A percentile compares a stretch with the other conserved stretches of the same genome.
Conservation (phyloP, 140 eudicot species). For the Anethum foeniculum region DNA sequence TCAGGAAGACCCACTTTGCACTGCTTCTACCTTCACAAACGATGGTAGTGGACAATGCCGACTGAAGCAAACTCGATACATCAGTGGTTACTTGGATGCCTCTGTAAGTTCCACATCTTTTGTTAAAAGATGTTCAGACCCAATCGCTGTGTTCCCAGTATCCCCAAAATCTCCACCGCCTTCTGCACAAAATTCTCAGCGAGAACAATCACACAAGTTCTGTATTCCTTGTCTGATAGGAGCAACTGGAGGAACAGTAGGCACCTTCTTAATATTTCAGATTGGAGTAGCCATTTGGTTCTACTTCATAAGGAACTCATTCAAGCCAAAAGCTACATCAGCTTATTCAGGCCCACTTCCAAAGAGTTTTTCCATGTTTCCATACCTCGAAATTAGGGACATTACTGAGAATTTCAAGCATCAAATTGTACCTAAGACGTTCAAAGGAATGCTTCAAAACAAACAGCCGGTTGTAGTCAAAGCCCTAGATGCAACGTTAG, state of each 20-base stretch:
- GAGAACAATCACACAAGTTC: conserved; percentile 13
- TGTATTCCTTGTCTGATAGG: conserved; percentile 45
- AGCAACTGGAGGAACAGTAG: conserved; percentile 37
- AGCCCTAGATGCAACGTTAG: conserved; percentile 30
- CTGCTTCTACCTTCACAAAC: conserved; percentile 49
- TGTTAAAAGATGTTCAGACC: conserved; percentile 52
- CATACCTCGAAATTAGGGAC: conserved; percentile 39
- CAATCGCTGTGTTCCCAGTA: conserved; percentile 43
- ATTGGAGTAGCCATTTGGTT: conserved; percentile 33
- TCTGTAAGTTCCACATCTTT: conserved; percentile 35
- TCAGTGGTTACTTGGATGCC: conserved; percentile 42
- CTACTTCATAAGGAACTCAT: conserved; percentile 19
- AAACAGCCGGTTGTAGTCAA: conserved; percentile 46
- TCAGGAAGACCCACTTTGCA: conserved; percentile 50
- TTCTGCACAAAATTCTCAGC: conserved; percentile 11
- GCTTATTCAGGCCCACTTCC: conserved; percentile 24
- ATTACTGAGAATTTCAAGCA: conserved; percentile 47
- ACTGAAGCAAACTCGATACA: conserved; percentile 43
- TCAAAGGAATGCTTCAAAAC: conserved; percentile 42
- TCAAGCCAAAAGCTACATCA: conserved; percentile 16
- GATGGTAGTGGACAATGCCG: conserved; percentile 45
- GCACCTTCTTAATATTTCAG: conserved; percentile 34
- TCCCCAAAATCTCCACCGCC: conserved; percentile 29
- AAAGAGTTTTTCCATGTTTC: conserved; percentile 27
- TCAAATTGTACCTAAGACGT: conserved; percentile 34